phyloP scores from a whole-genome alignment of 306 rosid species.

The Dryas octopetala region DNA sequence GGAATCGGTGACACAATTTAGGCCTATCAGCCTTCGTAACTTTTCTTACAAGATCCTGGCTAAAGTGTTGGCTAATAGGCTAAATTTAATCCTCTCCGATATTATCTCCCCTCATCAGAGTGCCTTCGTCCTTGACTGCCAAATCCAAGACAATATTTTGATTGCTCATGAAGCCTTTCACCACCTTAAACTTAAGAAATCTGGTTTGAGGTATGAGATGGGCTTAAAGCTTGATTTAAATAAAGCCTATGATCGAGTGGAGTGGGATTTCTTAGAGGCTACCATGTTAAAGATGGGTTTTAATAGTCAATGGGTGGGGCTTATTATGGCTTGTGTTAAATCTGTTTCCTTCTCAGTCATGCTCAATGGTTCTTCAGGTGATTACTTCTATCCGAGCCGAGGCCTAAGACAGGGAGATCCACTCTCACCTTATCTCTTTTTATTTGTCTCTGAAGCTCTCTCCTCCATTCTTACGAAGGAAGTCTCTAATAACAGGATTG shows the following conservation, averaged over 20 bases:
- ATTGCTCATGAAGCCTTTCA: not conserved
- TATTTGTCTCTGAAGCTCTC: not conserved
- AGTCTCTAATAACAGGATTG: too few relatives aligned
- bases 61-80: too few relatives aligned
- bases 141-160: not conserved
- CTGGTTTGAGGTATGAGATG: not conserved
- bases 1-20: not conserved
- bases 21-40: not conserved
- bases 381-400: fast-evolving
- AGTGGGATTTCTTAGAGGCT: not conserved
- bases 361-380: not conserved
- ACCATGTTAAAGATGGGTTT: not conserved
- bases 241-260: too few relatives aligned
- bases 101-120: not conserved
- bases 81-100: not conserved
- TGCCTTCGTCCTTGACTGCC: not conserved
- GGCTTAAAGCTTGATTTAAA: not conserved
- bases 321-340: not conserved
- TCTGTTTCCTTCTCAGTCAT: not conserved
- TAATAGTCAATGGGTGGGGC: not conserved
- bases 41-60: not conserved
- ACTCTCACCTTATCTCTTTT: not conserved
- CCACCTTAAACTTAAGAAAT: not conserved
- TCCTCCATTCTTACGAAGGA: not conserved
- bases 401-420: not conserved